These are phyloP conservation scores for Huiozyma naganishii DNA, from an alignment of 805 yeast species.

Conservation along the genomic window DNA sequence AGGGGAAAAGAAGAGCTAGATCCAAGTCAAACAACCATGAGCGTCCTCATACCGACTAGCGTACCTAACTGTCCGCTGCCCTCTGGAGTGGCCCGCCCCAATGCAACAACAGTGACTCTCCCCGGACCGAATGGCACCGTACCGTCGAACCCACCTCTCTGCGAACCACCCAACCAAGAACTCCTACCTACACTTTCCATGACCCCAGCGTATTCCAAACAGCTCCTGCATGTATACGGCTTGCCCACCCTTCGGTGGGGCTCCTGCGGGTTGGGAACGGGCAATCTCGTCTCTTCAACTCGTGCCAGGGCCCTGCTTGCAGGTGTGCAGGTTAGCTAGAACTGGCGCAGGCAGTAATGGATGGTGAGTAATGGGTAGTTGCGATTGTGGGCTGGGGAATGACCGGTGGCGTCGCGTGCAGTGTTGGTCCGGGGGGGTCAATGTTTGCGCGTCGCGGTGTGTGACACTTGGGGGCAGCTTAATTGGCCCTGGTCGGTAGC, in stretches of 20 bases:
- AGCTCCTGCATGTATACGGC: not conserved
- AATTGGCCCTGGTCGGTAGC: not conserved
- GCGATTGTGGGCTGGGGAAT: no score
- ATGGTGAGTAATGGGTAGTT: no score
- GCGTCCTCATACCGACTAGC: conserved; percentile 31
- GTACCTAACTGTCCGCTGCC: conserved; percentile 3
- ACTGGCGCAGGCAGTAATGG: no score
- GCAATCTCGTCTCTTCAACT: no score
- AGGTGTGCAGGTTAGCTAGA: no score
- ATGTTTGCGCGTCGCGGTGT: not conserved
- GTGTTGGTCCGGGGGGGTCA: no score
- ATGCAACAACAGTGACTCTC: not conserved
- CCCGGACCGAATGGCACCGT: no score
- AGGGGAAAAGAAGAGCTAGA: conserved; percentile 33
- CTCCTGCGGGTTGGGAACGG: no score
- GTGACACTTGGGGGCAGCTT: not conserved
- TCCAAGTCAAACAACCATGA: conserved; percentile 12
- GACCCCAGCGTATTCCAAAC: not conserved
- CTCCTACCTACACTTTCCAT: conserved; percentile 2
- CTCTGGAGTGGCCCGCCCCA: conserved; percentile 2
- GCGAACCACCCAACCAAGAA: conserved; percentile 29
- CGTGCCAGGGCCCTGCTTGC: no score
- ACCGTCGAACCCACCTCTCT: conserved; percentile 13
- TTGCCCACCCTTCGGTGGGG: no score
- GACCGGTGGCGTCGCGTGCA: no score